Evolutionary conservation across 495 filamentous ascomycete species (phyloP).

Genomic region (Aspergillus ellipticus): DNA sequence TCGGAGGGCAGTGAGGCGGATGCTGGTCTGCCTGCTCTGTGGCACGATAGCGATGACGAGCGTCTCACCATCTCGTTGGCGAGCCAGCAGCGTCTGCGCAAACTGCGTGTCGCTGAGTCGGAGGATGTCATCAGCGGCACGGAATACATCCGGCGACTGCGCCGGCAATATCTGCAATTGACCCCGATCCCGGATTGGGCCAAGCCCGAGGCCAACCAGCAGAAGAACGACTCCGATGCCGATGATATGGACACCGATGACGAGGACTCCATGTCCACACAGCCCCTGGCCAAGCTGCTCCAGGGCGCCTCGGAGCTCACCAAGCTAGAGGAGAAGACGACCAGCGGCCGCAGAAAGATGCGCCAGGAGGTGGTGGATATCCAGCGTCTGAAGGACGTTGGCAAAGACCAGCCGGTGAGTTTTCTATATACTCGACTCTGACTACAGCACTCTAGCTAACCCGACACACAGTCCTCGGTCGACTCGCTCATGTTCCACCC

Average conservation of each 20-base stretch:
- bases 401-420: conserved; percentile 55
- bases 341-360: conserved; percentile 56
- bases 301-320: conserved; percentile 60
- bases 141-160: conserved; percentile 76
- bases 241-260: conserved; percentile 54
- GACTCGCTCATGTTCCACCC: conserved; percentile 88
- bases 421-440: neutral
- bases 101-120: conserved; percentile 70
- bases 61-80: conserved; percentile 77
- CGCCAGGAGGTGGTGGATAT: conserved; percentile 87
- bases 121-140: conserved; percentile 84
- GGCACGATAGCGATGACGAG: conserved; percentile 97
- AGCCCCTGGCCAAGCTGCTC: conserved; percentile 77
- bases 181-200: conserved; percentile 83
- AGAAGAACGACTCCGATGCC: conserved; percentile 41
- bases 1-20: conserved; percentile 25
- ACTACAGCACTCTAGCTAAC: conserved; percentile 7
- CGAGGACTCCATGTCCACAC: conserved; percentile 59
- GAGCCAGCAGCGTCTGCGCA: conserved; percentile 66
- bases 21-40: conserved; percentile 51
- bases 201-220: conserved; percentile 45
- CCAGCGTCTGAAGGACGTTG: conserved; percentile 63
- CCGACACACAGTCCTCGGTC: conserved; percentile 62
- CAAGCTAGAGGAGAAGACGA: conserved; percentile 36
- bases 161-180: conserved; percentile 75